phyloP scores from a whole-genome alignment of 2,329 filamentous ascomycete species.

The Talaromyces amestolkiae region DNA sequence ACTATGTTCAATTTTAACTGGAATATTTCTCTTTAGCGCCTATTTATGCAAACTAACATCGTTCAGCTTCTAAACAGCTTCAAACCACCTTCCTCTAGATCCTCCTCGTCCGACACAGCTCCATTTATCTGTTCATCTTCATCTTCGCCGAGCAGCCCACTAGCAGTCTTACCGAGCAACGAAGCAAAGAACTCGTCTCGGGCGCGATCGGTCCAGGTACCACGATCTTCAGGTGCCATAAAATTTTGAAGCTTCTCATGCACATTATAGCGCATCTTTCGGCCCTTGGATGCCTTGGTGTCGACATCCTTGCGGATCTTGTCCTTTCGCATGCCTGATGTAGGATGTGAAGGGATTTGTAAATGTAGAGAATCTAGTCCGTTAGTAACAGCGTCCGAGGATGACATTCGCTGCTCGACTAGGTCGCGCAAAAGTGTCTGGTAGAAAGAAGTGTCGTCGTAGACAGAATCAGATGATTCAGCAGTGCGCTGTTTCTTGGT shows the following conservation, averaged over 20 bases:
- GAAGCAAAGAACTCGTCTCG: conserved; percentile 74
- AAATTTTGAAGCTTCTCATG: conserved; percentile 98
- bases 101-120: conserved; percentile 33
- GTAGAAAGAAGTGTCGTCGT: conserved; percentile 95
- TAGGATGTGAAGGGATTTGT: conserved; percentile 38
- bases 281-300: conserved; percentile 89
- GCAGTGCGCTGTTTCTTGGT: conserved; percentile 33
- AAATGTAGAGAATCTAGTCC: conserved; percentile 42
- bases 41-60: background rate
- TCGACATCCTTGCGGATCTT: conserved; percentile 84
- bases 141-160: conserved; percentile 62
- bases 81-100: conserved; percentile 33
- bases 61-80: conserved; percentile 31
- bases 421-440: conserved; percentile 89
- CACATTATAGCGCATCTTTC: conserved; percentile 90
- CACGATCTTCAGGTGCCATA: conserved; percentile 85
- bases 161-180: conserved; percentile 63
- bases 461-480: conserved; percentile 53
- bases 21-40: background rate
- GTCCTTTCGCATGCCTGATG: conserved; percentile 46
- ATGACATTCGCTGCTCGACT: conserved; percentile 79
- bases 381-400: conserved; percentile 49
- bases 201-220: conserved; percentile 75
- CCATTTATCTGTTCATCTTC: conserved; percentile 45
- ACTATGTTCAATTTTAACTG: background rate